These are phyloP conservation scores for Plenodomus biglobosus DNA, from an alignment of 2,329 filamentous ascomycete genomes.

Conservation along the genomic window DNA sequence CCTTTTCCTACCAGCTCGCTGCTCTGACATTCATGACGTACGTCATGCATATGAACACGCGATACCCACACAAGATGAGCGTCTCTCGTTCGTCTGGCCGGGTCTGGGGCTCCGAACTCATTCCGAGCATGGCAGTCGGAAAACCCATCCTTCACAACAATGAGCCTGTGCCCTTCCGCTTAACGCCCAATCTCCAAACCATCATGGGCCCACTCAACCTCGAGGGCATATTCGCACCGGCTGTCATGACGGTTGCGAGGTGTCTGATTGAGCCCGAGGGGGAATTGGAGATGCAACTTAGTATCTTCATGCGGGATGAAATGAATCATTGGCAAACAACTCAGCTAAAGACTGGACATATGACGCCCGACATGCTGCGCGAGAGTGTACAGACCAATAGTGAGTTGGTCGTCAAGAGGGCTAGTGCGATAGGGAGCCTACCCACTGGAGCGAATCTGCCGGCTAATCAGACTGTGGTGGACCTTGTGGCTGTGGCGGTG, in stretches of 20 bases:
- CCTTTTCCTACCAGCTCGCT: constrained; percentile 94
- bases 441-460: constrained; percentile 76
- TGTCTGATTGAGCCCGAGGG: constrained; percentile 79
- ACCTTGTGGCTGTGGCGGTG: constrained; percentile 87
- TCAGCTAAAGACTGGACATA: constrained; percentile 61
- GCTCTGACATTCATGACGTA: constrained; percentile 98
- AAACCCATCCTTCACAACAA: constrained; percentile 93
- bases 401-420: constrained; percentile 88
- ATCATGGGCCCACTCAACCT: constrained; percentile 94
- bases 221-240: constrained; percentile 93
- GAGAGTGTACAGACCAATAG: constrained; percentile 84
- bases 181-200: constrained; percentile 93
- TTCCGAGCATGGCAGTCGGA: constrained; percentile 80
- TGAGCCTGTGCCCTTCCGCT: constrained; percentile 93
- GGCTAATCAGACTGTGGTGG: constrained; percentile 95
- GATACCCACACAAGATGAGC: constrained; percentile 93
- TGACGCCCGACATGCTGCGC: constrained; percentile 67
- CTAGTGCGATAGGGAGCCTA: constrained; percentile 76
- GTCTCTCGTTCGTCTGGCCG: constrained; percentile 86
- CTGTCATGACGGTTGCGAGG: constrained; percentile 93
- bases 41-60: constrained; percentile 93
- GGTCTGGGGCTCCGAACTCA: constrained; percentile 93
- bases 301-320: constrained; percentile 94
- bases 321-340: constrained; percentile 96
- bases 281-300: constrained; percentile 93